These are phyloP conservation scores for Antitrichia curtipendula DNA, from an alignment of 225 moss, liverwort and hornwort genomes.

Conservation along the genomic window DNA sequence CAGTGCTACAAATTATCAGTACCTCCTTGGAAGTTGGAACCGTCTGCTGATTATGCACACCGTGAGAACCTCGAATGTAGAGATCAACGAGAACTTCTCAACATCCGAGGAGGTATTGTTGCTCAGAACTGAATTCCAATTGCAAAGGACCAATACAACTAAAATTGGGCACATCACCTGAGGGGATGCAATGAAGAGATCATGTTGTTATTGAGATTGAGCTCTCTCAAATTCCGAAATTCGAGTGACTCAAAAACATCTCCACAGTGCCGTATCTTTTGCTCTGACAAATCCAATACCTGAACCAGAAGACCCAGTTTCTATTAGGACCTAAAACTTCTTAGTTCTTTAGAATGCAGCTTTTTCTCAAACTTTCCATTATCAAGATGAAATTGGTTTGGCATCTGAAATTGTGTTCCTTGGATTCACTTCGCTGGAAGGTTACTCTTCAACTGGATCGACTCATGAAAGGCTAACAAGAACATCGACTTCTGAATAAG, in stretches of 20 bases:
- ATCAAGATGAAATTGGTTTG: background rate
- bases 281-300: slow-evolving; percentile 75
- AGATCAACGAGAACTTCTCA: background rate
- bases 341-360: background rate
- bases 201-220: slow-evolving; percentile 87
- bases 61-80: background rate
- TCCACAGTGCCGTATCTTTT: slow-evolving; percentile 76
- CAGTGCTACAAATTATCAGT: background rate
- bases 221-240: slow-evolving; percentile 53
- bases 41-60: background rate
- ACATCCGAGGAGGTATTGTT: background rate
- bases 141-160: background rate
- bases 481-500: background rate
- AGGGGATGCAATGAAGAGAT: slow-evolving; percentile 62
- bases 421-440: background rate
- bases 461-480: background rate
- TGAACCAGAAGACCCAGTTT: background rate
- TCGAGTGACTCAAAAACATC: slow-evolving; percentile 66
- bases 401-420: background rate
- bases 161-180: slow-evolving; percentile 26
- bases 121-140: background rate
- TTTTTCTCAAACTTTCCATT: too few relatives aligned
- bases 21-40: background rate
- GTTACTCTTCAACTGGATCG: background rate
- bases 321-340: background rate